Evolutionary conservation across 345 rosid genomes (phyloP).

Genomic region (Eucalyptus marginata): DNA sequence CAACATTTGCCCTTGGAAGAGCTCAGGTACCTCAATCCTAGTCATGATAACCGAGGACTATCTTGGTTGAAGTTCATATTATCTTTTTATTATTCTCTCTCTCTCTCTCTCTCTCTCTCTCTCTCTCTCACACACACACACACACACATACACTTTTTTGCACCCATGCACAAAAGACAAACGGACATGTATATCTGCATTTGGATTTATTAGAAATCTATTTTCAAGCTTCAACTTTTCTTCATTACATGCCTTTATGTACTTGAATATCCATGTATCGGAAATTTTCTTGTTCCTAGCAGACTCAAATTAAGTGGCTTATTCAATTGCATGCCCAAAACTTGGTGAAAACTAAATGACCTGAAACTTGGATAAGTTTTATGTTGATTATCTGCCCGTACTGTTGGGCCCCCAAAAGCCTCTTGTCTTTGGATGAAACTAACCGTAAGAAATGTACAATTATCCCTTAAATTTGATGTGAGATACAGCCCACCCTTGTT

Average conservation of each 20-base stretch:
- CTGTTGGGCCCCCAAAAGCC: background rate
- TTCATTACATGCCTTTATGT: background rate
- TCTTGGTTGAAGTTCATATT: background rate
- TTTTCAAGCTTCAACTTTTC: background rate
- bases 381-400: background rate
- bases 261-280: background rate
- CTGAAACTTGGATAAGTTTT: background rate
- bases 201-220: background rate
- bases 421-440: background rate
- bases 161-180: background rate
- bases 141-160: background rate
- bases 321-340: background rate
- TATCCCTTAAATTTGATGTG: background rate
- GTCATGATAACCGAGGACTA: background rate
- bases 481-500: background rate
- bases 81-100: background rate
- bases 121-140: background rate
- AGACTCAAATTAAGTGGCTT: background rate
- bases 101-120: background rate
- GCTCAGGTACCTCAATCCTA: slow-evolving; percentile 55
- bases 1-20: slow-evolving; percentile 96
- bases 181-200: background rate
- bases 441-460: background rate
- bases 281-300: background rate
- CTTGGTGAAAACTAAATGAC: background rate